phyloP scores from a whole-genome alignment of 345 rosid genomes.

The Atalantia buxifolia region DNA sequence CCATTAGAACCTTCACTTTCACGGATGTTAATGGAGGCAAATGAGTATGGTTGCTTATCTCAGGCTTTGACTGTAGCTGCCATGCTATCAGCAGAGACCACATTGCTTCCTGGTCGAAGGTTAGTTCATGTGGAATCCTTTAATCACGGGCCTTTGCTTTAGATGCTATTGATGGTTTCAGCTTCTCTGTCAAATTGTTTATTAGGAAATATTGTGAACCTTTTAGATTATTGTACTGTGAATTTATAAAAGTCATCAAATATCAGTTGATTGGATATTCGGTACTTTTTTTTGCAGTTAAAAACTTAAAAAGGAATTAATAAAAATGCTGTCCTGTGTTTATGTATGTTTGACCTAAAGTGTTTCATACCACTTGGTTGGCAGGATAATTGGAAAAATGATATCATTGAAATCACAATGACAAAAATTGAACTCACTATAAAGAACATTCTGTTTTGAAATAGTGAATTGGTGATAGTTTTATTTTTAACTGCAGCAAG shows the following conservation, averaged over 20 bases:
- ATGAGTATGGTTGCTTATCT: conserved; percentile 74
- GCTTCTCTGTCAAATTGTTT: neutral
- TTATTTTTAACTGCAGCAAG: conserved; percentile 41
- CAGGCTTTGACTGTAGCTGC: conserved; percentile 95
- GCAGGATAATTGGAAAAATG: neutral
- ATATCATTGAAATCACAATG: neutral
- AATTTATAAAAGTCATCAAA: neutral
- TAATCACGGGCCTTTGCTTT: neutral
- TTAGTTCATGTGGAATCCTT: conserved; percentile 26
- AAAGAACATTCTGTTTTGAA: neutral
- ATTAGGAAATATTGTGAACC: neutral
- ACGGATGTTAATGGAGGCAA: conserved; percentile 89
- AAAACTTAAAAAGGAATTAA: neutral
- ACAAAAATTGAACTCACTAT: neutral
- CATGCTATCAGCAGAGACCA: conserved; percentile 91
- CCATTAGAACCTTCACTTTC: conserved; percentile 97
- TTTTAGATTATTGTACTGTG: neutral
- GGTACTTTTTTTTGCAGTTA: neutral
- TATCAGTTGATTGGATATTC: neutral
- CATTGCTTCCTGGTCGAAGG: conserved; percentile 78
- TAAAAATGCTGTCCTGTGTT: neutral
- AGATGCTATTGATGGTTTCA: neutral
- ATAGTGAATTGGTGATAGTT: conserved; percentile 3
- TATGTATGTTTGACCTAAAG: neutral
- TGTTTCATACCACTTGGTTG: neutral